phyloP scores from a whole-genome alignment of 1,284 basidiomycete genomes.

The Ganoderma sinense region DNA sequence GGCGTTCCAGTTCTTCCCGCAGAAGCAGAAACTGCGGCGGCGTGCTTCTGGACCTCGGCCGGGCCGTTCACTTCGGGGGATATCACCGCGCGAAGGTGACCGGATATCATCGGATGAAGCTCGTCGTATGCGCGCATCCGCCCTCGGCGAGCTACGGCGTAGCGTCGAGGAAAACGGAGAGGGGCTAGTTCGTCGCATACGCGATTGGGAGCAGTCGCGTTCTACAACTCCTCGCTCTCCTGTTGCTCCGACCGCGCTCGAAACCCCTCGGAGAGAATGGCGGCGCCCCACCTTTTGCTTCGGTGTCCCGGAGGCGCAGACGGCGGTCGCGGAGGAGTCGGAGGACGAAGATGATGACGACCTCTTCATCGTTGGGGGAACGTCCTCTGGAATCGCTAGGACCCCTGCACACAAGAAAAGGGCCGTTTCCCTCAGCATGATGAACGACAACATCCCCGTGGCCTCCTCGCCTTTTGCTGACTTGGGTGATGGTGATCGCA shows the following conservation, averaged over 20 bases:
- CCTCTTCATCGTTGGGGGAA: constrained; percentile 58
- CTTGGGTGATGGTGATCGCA: constrained; percentile 36
- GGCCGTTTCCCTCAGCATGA: constrained; percentile 50
- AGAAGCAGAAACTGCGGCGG: constrained; percentile 22
- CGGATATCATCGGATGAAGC: constrained; percentile 45
- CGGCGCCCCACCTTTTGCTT: constrained; percentile 23
- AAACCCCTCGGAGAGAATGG: constrained; percentile 12
- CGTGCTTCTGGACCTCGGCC: constrained; percentile 5
- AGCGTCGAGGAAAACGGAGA: constrained; percentile 70
- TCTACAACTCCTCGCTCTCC: constrained; percentile 45
- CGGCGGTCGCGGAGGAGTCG: constrained; percentile 33
- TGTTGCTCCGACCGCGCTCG: constrained; percentile 12
- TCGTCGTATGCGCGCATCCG: constrained; percentile 59
- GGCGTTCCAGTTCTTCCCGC: constrained; percentile 63
- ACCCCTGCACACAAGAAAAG: constrained; percentile 46
- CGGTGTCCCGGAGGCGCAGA: constrained; percentile 19
- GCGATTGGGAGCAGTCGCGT: constrained; percentile 66
- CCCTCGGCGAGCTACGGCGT: constrained; percentile 68
- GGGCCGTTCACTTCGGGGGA: constrained; percentile 21
- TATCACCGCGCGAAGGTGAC: constrained; percentile 23
- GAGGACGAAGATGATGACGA: constrained; percentile 65
- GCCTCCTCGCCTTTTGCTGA: constrained; percentile 17
- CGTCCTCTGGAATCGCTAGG: constrained; percentile 24
- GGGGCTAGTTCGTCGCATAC: constrained; percentile 74
- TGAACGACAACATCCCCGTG: constrained; percentile 44